Conservation (phyloP, 2,329 filamentous ascomycete genomes). For the Verticillium alfalfae region DNA sequence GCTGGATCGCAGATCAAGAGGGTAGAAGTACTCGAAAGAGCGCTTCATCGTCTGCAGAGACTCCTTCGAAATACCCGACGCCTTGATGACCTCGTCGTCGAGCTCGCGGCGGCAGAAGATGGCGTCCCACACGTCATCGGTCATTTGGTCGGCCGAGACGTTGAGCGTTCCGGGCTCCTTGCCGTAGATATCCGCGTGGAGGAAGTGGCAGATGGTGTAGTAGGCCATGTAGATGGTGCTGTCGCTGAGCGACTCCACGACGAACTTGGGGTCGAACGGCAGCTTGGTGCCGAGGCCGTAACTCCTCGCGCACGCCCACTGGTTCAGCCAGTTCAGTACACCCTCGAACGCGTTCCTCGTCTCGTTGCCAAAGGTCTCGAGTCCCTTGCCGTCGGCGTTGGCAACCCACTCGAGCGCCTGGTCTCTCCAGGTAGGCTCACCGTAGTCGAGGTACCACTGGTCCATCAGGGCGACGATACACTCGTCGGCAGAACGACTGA, state of each 20-base stretch:
- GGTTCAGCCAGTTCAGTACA: slow-evolving; percentile 86
- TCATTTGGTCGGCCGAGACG: slow-evolving; percentile 80
- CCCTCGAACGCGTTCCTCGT: slow-evolving; percentile 77
- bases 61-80: slow-evolving; percentile 67
- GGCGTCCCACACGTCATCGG: slow-evolving; percentile 94
- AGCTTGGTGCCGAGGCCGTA: slow-evolving; percentile 92
- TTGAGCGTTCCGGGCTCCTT: slow-evolving; percentile 62
- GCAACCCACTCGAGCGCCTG: slow-evolving; percentile 68
- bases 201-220: slow-evolving; percentile 43
- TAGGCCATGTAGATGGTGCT: slow-evolving; percentile 64
- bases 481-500: slow-evolving; percentile 84
- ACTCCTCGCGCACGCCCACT: slow-evolving; percentile 90
- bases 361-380: slow-evolving; percentile 77
- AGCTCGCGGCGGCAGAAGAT: slow-evolving; percentile 75
- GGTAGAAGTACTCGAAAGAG: slow-evolving; percentile 97
- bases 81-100: slow-evolving; percentile 56
- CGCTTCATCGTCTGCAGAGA: slow-evolving; percentile 75
- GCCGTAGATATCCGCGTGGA: slow-evolving; percentile 85
- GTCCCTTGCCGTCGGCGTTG: slow-evolving; percentile 56
- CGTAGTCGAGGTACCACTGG: slow-evolving; percentile 96
- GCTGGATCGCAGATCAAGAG: slow-evolving; percentile 78
- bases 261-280: slow-evolving; percentile 85
- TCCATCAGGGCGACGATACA: slow-evolving; percentile 91
- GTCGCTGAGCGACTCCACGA: slow-evolving; percentile 90
- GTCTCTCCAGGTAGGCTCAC: slow-evolving; percentile 76